Evolutionary conservation across 2,329 filamentous ascomycete genomes (phyloP), one percentile per base, ranked within the genome.

Genomic region (Aspergillus novoparasiticus): DNA sequence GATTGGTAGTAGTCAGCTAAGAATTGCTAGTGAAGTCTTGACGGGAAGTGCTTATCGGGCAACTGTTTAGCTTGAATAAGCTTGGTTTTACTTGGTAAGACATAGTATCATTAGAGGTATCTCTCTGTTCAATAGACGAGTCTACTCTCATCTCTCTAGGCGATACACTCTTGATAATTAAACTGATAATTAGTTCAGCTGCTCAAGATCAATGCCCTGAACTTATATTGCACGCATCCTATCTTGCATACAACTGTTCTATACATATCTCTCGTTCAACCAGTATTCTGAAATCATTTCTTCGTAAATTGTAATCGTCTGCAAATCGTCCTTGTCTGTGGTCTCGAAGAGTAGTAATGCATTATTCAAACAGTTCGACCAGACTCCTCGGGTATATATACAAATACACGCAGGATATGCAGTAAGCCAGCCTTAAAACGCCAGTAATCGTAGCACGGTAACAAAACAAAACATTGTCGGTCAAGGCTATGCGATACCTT

Each of bases 401-500:
- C 56, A 61, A 48, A 54, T 50, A 59, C 45, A 48, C 23, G 12
- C 45, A 55, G 60, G 58, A 54, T 19, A 54, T 34, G 30, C 21
- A 36, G n/a, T 23, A 32, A 63, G 41, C 41, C 57, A 64, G 46
- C 21, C 48, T 51, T 30, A 21, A n/a, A 64, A 57, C 60, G 48
- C 50, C 39, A 50, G 12, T 26, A 57, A 26, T 46, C 51, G 43
- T 62, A 60, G 56, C 58, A 61, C 30, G 58, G 39, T 16, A 61
- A 32, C 26, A 45, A 62, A 57, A 57, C 30, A 58, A 63, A 19
- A 55, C 36, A 46, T 45, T 43, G 21, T 48, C 45, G 34, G 26
- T 5, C 32, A 34, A 23, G 30, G 55, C 64, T 72, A 79, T 61
- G 71, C 72, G 63, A 80, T 76, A 12, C 76, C 74, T 62, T 77